Conservation (phyloP, 2,329 filamentous ascomycete species). For the Neurospora sp. region DNA sequence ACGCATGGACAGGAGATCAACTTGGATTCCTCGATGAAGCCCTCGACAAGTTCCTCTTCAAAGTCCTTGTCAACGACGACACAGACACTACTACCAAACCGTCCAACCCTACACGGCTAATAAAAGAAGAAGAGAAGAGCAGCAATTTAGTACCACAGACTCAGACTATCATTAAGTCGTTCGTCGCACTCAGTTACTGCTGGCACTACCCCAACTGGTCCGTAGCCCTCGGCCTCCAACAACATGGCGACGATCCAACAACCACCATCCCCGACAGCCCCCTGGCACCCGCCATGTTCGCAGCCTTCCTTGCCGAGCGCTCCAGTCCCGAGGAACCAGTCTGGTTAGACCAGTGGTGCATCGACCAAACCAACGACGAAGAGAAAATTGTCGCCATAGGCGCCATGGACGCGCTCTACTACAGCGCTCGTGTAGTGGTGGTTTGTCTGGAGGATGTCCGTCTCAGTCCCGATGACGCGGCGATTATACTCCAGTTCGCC, state of each 20-base stretch:
- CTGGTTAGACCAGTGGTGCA: constrained; percentile 17
- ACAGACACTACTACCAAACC: neutral
- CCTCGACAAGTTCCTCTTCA: neutral
- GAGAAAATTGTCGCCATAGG: constrained; percentile 12
- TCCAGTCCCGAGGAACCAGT: constrained; percentile 8
- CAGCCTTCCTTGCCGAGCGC: neutral
- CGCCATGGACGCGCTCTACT: constrained; percentile 16
- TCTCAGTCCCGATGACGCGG: constrained; percentile 2
- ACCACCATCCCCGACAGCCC: neutral
- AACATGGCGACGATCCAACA: neutral
- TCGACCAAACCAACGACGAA: constrained; percentile 10
- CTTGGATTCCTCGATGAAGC: neutral
- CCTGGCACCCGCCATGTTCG: neutral
- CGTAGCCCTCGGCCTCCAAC: constrained; percentile 7
- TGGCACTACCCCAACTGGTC: constrained; percentile 17
- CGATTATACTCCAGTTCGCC: neutral
- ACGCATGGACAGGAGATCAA: neutral
- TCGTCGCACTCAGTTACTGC: constrained; percentile 18
- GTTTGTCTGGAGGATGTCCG: constrained; percentile 19
- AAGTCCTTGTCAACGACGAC: neutral
- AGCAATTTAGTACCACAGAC: neutral
- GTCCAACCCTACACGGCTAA: neutral
- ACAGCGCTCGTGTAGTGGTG: constrained; percentile 12
- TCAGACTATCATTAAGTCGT: constrained; percentile 3
- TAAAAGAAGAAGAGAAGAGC: neutral